A percentile compares a stretch with the other conserved stretches of the same genome.
phyloP scores from a whole-genome alignment of 768 basidiomycete species.

The Trametes coccinea region DNA sequence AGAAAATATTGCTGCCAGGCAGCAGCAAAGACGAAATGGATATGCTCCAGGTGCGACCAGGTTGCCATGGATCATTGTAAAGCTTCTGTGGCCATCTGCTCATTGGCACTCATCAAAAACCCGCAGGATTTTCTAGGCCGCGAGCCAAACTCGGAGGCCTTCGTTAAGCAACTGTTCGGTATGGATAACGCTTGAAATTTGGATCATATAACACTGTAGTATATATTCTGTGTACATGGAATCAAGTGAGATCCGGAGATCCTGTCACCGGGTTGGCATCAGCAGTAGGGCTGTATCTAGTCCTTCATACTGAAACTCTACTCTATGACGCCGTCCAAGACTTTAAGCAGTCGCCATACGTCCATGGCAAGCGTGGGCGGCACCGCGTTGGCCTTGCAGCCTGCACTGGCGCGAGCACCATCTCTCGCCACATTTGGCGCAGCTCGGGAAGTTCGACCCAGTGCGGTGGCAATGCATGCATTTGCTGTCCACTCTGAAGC shows the following conservation, averaged over 20 bases:
- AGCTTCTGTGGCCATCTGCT: not conserved
- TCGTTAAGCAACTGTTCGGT: slow-evolving; percentile 65
- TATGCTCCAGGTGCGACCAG: slow-evolving; percentile 61
- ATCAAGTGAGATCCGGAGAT: not conserved
- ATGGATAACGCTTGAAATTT: too few species aligned
- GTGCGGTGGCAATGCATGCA: slow-evolving; percentile 32
- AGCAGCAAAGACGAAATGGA: slow-evolving; percentile 80
- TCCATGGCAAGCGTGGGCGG: slow-evolving; percentile 11
- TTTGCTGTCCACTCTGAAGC: slow-evolving; percentile 26
- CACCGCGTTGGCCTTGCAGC: slow-evolving; percentile 11
- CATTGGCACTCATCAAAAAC: not conserved
- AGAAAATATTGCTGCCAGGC: slow-evolving; percentile 71
- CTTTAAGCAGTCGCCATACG: slow-evolving; percentile 9
- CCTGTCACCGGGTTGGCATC: slow-evolving; percentile 8
- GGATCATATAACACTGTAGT: too few species aligned
- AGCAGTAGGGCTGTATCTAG: not conserved
- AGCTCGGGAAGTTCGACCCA: slow-evolving; percentile 36
- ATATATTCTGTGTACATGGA: too few species aligned
- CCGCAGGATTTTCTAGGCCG: slow-evolving; percentile 75
- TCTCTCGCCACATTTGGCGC: slow-evolving; percentile 32
- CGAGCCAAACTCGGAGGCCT: slow-evolving; percentile 71
- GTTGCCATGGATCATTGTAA: not conserved
- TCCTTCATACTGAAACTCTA: slow-evolving; percentile 2
- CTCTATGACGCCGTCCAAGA: not conserved
- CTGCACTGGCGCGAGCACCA: slow-evolving; percentile 37